Evolutionary conservation across 2,329 filamentous ascomycete genomes (phyloP).

Genomic region (Calonectria pauciramosa): DNA sequence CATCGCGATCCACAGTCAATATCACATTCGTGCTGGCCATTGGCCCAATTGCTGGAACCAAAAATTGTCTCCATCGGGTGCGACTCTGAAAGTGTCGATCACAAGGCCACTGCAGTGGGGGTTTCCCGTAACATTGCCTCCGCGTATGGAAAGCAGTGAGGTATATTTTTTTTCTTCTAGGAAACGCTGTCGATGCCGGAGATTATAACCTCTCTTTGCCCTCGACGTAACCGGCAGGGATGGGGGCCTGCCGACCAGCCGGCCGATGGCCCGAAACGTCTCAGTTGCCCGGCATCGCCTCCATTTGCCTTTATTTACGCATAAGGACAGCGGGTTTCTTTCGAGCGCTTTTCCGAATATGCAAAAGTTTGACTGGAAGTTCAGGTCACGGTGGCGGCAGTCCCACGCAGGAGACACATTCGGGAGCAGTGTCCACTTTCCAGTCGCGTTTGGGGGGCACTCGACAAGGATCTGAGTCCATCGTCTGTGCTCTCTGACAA

Average conservation of each 20-base stretch:
- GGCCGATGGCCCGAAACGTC: neutral
- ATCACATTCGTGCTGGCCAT: neutral
- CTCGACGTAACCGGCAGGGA: neutral
- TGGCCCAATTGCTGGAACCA: neutral
- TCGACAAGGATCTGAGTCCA: neutral
- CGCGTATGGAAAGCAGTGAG: constrained; percentile 8
- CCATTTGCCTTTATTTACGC: neutral
- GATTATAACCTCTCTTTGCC: neutral
- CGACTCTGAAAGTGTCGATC: constrained; percentile 1
- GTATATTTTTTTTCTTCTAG: neutral
- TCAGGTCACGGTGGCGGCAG: neutral
- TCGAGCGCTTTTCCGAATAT: neutral
- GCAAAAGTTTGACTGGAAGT: neutral
- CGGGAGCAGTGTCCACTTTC: neutral
- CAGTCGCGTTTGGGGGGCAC: neutral
- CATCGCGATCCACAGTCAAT: neutral
- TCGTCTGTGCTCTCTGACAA: neutral
- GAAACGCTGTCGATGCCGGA: neutral
- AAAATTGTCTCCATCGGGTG: constrained; percentile 2
- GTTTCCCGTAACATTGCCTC: neutral
- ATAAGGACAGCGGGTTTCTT: neutral
- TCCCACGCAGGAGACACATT: neutral
- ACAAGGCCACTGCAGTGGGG: constrained; percentile 1
- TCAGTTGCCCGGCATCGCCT: neutral
- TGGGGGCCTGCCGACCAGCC: neutral